These are phyloP conservation scores for Echium plantagineum DNA, from an alignment of 257 asterid genomes.

Conservation along the genomic window DNA sequence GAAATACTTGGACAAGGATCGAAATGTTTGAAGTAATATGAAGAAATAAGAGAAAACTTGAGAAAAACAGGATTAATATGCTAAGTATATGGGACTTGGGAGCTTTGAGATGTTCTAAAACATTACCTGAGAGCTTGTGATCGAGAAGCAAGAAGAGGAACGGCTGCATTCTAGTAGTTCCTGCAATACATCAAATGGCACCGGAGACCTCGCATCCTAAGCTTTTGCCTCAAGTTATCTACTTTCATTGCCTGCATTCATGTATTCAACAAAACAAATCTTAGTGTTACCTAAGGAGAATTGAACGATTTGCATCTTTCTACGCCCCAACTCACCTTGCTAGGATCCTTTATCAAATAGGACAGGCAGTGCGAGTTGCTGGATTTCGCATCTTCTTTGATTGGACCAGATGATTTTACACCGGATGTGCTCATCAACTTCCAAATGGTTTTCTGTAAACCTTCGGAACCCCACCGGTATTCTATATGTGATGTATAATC, in stretches of 20 bases:
- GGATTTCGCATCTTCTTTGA: slow-evolving; percentile 48
- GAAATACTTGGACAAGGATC: background rate
- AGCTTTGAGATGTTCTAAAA: background rate
- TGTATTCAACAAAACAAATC: background rate
- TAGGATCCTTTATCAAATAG: slow-evolving; percentile 50
- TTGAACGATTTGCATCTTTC: background rate
- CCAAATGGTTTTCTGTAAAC: slow-evolving; percentile 69
- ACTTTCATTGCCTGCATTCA: slow-evolving; percentile 58
- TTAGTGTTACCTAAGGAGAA: background rate
- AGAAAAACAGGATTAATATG: background rate
- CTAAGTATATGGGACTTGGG: background rate
- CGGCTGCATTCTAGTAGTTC: slow-evolving; percentile 71
- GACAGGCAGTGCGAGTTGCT: slow-evolving; percentile 71
- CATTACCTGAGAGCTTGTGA: slow-evolving; percentile 82
- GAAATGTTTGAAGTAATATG: background rate
- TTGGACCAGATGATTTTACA: slow-evolving; percentile 13
- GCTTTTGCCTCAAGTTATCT: slow-evolving; percentile 78
- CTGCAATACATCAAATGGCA: slow-evolving; percentile 86
- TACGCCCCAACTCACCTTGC: slow-evolving; percentile 28
- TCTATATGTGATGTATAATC: slow-evolving; percentile 72
- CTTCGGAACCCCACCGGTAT: slow-evolving; percentile 83
- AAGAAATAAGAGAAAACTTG: background rate
- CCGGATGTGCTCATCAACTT: slow-evolving; percentile 51
- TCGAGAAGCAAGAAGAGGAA: slow-evolving; percentile 84
- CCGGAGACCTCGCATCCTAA: slow-evolving; percentile 80